Evolutionary conservation across 306 rosid genomes (phyloP).

Genomic region (Medicago arabica): DNA sequence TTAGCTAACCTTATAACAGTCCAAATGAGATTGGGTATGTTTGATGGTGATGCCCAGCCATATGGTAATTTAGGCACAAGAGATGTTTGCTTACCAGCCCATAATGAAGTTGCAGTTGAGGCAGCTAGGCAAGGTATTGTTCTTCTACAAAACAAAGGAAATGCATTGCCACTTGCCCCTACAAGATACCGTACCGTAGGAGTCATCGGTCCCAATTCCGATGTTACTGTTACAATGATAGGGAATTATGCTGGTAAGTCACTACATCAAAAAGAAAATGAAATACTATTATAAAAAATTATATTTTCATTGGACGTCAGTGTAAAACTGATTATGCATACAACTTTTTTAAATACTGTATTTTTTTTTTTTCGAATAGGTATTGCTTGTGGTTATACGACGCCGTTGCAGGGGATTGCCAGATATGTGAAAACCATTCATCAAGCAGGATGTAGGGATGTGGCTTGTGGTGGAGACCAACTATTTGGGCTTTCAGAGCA

Average conservation of each 20-base stretch:
- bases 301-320: too few species aligned
- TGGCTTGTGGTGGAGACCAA: slow-evolving; percentile 55
- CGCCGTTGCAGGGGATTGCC: slow-evolving; percentile 80
- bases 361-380: slow-evolving; percentile 49
- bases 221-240: slow-evolving; percentile 84
- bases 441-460: slow-evolving; percentile 63
- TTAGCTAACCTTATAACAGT: slow-evolving; percentile 68
- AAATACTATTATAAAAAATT: too few species aligned
- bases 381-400: slow-evolving; percentile 80
- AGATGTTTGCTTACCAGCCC: slow-evolving; percentile 69
- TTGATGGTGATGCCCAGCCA: slow-evolving; percentile 68
- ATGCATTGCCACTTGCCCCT: slow-evolving; percentile 62
- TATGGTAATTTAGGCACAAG: slow-evolving; percentile 70
- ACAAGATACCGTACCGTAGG: slow-evolving; percentile 56
- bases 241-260: slow-evolving; percentile 87
- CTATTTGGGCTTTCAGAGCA: slow-evolving; percentile 60
- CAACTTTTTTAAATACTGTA: too few species aligned
- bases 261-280: too few species aligned
- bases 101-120: slow-evolving; percentile 74
- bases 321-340: too few species aligned
- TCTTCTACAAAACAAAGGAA: slow-evolving; percentile 57
- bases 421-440: slow-evolving; percentile 70
- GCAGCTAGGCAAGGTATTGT: slow-evolving; percentile 91
- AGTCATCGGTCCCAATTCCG: slow-evolving; percentile 89
- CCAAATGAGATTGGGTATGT: slow-evolving; percentile 96